Conservation (phyloP, 148 eudicot species). For the Linanthus parryae region DNA sequence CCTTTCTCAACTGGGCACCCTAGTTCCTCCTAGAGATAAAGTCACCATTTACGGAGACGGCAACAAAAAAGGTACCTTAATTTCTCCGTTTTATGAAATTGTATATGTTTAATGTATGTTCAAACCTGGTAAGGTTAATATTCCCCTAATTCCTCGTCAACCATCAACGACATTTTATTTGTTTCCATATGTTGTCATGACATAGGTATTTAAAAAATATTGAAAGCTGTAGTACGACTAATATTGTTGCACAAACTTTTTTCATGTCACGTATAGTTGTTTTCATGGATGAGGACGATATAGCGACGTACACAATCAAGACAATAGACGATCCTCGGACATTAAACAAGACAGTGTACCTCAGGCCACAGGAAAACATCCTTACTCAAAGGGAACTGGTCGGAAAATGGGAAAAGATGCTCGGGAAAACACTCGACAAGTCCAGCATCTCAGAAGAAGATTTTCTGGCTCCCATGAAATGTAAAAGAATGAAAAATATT, state of each 20-base stretch:
- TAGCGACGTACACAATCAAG: conserved; percentile 31
- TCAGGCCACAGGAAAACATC: conserved; percentile 26
- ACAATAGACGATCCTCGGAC: conserved; percentile 30
- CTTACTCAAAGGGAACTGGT: conserved; percentile 28
- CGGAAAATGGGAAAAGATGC: conserved; percentile 30
- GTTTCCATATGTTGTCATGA: no score
- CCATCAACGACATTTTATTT: no score
- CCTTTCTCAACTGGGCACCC: conserved; percentile 20
- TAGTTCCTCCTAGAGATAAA: conserved; percentile 29
- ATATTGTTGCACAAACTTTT: no score
- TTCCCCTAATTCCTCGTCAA: no score
- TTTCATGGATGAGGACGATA: conserved; percentile 36
- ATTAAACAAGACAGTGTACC: conserved; percentile 25
- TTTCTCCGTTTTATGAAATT: background rate
- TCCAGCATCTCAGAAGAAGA: conserved; percentile 21
- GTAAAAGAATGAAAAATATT: conserved; percentile 3
- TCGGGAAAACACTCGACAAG: conserved; percentile 22
- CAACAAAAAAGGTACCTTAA: conserved; percentile 23
- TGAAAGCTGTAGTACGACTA: no score
- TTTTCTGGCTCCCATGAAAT: conserved; percentile 20
- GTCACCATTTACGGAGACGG: conserved; percentile 28
- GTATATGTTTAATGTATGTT: background rate
- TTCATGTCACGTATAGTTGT: no score
- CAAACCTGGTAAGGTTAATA: no score
- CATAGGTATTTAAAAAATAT: no score